Base-by-base conservation (phyloP, 2,329 filamentous ascomycete genomes). In the Talaromyces sp. region DNA sequence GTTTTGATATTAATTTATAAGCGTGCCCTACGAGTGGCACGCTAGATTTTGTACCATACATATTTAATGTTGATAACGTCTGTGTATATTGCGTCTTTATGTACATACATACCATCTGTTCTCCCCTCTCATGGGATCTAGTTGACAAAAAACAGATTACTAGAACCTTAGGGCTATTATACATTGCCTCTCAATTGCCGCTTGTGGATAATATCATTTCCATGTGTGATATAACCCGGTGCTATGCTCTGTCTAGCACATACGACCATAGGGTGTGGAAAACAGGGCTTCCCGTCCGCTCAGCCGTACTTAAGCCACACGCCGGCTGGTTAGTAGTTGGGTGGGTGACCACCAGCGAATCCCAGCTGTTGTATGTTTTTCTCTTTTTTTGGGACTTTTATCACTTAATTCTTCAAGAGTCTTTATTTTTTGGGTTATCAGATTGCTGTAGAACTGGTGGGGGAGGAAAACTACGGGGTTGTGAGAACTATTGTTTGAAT, bases 1-100 rank as follows among this genome's bases (percentile, higher is more conserved):
- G 94, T 76, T 99, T 99, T 78, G 95, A 98, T 79, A 92, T 98
- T 69, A 92, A 93, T 62, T n/a, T 62, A 33, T 62, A 27, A 56
- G 3, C 19, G 3, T 56, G 52, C 19, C 2, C 3, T 56, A n/a
- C 33, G 10, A 37, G 52, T 31, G n/a, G 52, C n/a, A 16, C 1
- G 52, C 52, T 37, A 3, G 33, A 6, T n/a, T 5, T 37, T 56
- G 52, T 56, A 37, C 16, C 14, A 56, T 56, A 37, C 33, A 35
- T 54, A 35, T 37, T 14, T 39, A 39, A 56, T 24, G 52, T 1
- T 14, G 52, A 11, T 39, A 13, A 24, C 39, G 33, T 11, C 19
- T 33, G 50, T 24, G 11, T 22, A 54, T 13, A 54, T 35, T 54
- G 31, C n/a, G 3, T 37, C 31, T 37, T 52, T 27, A 35, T 56